These are phyloP conservation scores for Novymonas esmeraldas DNA, from an alignment of 208 protist genomes.

Conservation along the genomic window DNA sequence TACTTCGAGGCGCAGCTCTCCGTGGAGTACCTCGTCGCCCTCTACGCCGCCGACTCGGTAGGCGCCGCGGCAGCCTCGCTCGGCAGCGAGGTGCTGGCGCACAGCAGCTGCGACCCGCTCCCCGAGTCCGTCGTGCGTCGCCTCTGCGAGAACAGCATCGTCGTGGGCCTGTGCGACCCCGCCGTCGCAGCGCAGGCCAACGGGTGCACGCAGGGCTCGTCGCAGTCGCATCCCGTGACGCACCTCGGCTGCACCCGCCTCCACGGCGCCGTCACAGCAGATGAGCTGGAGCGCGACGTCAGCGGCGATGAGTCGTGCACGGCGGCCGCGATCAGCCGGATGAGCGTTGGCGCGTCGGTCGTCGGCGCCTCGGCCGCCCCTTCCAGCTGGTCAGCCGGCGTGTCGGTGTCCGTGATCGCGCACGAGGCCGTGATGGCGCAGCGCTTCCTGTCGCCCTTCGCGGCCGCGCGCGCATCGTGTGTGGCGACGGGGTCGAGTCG, in stretches of 20 bases:
- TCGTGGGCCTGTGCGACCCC: conserved; percentile 31
- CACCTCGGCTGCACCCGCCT: conserved; percentile 26
- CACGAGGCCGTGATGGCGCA: background rate
- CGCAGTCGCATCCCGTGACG: conserved; percentile 13
- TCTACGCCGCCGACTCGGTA: conserved; percentile 23
- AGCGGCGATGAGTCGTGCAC: background rate
- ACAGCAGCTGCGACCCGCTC: background rate
- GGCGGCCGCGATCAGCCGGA: background rate
- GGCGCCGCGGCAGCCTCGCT: background rate
- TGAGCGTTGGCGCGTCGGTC: too few relatives aligned
- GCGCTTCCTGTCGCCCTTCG: background rate
- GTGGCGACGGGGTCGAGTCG: background rate
- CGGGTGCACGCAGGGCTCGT: conserved; percentile 22
- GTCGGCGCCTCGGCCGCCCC: too few relatives aligned
- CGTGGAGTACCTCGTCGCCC: conserved; percentile 49
- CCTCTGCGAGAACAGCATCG: conserved; percentile 21
- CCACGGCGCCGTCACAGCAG: background rate
- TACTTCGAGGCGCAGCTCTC: conserved; percentile 84
- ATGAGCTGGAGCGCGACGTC: background rate
- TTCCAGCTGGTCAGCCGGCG: conserved; percentile 23
- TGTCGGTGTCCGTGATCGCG: conserved; percentile 29
- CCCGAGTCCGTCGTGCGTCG: conserved; percentile 1
- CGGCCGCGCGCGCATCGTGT: background rate
- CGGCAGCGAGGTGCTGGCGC: background rate
- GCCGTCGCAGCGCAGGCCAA: conserved; percentile 22